A percentile compares a stretch with the other conserved stretches of the same genome.
Conservation (phyloP, 768 basidiomycete genomes). For the Inosperma sp. region DNA sequence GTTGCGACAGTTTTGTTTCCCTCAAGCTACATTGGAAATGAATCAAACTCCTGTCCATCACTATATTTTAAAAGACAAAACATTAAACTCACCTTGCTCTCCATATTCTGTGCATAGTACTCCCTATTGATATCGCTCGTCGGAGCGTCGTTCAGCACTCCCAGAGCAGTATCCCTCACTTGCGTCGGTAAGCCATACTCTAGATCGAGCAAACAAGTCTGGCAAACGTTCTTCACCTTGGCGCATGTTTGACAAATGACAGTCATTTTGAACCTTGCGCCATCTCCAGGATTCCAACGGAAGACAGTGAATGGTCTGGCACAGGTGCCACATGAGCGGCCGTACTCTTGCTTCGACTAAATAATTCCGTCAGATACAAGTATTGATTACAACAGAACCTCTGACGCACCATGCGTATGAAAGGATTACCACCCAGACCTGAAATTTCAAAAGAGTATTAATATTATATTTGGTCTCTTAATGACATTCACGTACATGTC, state of each 20-base stretch:
- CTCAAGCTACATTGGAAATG: slow-evolving; percentile 46
- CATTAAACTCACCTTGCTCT: slow-evolving; percentile 57
- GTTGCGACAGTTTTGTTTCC: slow-evolving; percentile 65
- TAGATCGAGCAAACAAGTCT: slow-evolving; percentile 94
- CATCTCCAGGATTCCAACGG: slow-evolving; percentile 95
- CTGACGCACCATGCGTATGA: slow-evolving; percentile 79
- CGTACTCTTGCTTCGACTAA: slow-evolving; percentile 96
- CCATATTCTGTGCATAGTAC: slow-evolving; percentile 92
- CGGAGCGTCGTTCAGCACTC: slow-evolving; percentile 79
- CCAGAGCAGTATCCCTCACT: slow-evolving; percentile 93
- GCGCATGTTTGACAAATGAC: slow-evolving; percentile 97
- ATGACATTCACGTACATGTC: slow-evolving; percentile 64
- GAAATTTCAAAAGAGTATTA: slow-evolving; percentile 3
- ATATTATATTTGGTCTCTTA: neutral
- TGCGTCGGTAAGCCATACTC: slow-evolving; percentile 96
- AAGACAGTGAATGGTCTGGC: slow-evolving; percentile 96
- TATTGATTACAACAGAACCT: neutral
- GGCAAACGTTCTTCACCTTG: slow-evolving; percentile 94
- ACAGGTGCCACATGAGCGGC: slow-evolving; percentile 94
- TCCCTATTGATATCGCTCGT: slow-evolving; percentile 97
- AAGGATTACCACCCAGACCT: slow-evolving; percentile 89
- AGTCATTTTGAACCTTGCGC: slow-evolving; percentile 93
- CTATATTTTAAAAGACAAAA: neutral
- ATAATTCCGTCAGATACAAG: slow-evolving; percentile 4
- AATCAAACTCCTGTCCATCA: neutral